These are phyloP conservation scores for Claviceps arundinis DNA, from an alignment of 2,329 filamentous ascomycete species.

Conservation along the genomic window DNA sequence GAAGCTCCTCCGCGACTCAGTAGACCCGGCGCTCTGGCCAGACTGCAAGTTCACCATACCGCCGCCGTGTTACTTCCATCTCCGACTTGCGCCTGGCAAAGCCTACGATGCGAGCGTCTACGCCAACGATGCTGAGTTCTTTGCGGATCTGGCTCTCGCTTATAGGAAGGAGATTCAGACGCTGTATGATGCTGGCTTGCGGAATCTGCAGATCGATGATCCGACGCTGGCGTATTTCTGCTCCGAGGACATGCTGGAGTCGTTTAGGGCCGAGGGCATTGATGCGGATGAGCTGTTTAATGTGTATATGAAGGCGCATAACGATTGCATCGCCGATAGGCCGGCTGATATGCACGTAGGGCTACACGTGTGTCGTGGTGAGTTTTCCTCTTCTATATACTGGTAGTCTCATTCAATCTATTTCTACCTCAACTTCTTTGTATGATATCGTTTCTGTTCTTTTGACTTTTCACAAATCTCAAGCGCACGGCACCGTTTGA, in stretches of 20 bases:
- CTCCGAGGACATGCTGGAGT: constrained; percentile 51
- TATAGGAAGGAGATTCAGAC: constrained; percentile 41
- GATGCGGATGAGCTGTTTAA: constrained; percentile 53
- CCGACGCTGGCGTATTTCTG: constrained; percentile 55
- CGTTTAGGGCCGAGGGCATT: constrained; percentile 42
- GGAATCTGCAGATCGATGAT: constrained; percentile 48
- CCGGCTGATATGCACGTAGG: constrained; percentile 57
- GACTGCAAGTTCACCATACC: constrained; percentile 57
- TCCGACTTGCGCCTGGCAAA: constrained; percentile 33
- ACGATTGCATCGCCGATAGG: constrained; percentile 49
- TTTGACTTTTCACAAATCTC: no score
- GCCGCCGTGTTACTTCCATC: constrained; percentile 56
- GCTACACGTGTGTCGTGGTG: constrained; percentile 44
- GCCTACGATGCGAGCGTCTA: constrained; percentile 41
- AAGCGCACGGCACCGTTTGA: no score
- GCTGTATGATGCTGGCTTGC: constrained; percentile 39
- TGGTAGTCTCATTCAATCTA: no score
- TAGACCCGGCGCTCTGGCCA: constrained; percentile 45
- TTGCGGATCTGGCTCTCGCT: constrained; percentile 40
- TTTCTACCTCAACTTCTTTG: no score
- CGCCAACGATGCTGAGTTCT: constrained; percentile 39
- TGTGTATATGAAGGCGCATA: constrained; percentile 60
- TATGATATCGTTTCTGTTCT: no score
- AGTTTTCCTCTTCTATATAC: constrained; percentile 1
- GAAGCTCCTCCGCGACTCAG: constrained; percentile 22